Conservation (phyloP, 2,329 filamentous ascomycete genomes). For the Exophiala aquamarina region DNA sequence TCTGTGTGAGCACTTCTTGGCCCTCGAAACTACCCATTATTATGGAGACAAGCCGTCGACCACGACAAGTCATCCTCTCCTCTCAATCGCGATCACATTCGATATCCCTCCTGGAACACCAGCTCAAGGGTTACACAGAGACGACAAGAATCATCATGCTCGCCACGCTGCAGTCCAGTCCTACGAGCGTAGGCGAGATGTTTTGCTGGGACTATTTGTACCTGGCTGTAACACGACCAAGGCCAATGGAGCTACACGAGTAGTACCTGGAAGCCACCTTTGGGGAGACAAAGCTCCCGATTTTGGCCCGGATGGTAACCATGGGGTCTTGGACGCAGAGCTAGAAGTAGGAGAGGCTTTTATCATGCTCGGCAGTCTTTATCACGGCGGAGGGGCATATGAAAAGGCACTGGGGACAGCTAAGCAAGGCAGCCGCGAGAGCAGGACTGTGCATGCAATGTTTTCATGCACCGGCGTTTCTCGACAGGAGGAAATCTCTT, state of each 20-base stretch:
- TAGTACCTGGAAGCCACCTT: constrained; percentile 40
- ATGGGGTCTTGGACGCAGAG: constrained; percentile 35
- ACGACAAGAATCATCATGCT: constrained; percentile 42
- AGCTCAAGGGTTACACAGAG: constrained; percentile 38
- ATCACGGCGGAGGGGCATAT: constrained; percentile 38
- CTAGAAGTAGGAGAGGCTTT: constrained; percentile 39
- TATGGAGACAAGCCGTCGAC: constrained; percentile 32
- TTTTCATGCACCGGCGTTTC: constrained; percentile 41
- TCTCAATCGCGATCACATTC: constrained; percentile 41
- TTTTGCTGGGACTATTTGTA: constrained; percentile 39
- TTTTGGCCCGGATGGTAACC: constrained; percentile 32
- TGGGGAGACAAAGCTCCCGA: constrained; percentile 41
- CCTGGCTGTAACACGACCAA: constrained; percentile 36
- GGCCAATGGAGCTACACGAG: constrained; percentile 39
- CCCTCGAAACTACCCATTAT: constrained; percentile 36
- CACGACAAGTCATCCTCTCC: constrained; percentile 36
- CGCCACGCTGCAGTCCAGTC: constrained; percentile 28
- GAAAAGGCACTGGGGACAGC: constrained; percentile 29
- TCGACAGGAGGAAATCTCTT: constrained; percentile 39
- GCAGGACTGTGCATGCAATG: constrained; percentile 40
- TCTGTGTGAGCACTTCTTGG: constrained; percentile 37
- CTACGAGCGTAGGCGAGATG: constrained; percentile 35
- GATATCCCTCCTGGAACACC: constrained; percentile 35
- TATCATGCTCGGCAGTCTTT: constrained; percentile 40
- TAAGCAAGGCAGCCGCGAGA: constrained; percentile 16